A percentile compares a stretch with the other conserved stretches of the same genome.
phyloP scores from a whole-genome alignment of 495 filamentous ascomycete genomes.

The Venustampulla echinocandica region DNA sequence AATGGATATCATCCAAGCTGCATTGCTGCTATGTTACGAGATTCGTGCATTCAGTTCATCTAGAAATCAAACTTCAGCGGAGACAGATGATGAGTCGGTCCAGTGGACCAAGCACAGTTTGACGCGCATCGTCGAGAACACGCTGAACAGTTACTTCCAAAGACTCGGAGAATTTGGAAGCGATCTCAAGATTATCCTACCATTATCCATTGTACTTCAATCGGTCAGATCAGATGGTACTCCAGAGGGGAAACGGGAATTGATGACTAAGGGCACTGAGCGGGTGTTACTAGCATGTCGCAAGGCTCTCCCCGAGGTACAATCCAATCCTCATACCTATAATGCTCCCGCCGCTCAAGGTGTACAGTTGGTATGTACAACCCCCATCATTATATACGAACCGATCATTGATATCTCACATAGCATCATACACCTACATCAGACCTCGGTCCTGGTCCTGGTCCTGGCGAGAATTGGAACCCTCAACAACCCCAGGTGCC shows the following conservation, averaged over 20 bases:
- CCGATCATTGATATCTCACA: neutral
- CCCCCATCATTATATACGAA: neutral
- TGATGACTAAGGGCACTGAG: slow-evolving; percentile 16
- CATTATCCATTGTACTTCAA: slow-evolving; percentile 14
- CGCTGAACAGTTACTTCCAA: slow-evolving; percentile 12
- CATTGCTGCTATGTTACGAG: slow-evolving; percentile 15
- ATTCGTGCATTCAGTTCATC: slow-evolving; percentile 11
- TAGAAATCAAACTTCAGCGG: neutral
- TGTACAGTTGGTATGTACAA: neutral
- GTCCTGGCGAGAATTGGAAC: no score
- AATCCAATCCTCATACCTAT: neutral
- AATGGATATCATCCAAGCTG: slow-evolving; percentile 16
- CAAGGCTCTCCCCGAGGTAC: slow-evolving; percentile 4
- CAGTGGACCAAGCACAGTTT: slow-evolving; percentile 13
- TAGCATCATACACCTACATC: neutral
- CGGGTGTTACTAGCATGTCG: slow-evolving; percentile 14
- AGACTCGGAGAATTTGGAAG: slow-evolving; percentile 19
- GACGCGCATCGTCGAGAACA: slow-evolving; percentile 18
- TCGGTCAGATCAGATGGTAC: slow-evolving; percentile 14
- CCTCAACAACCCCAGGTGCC: neutral
- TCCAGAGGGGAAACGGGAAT: slow-evolving; percentile 7
- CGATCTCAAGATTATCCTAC: slow-evolving; percentile 19
- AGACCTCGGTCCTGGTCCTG: no score
- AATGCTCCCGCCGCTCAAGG: neutral
- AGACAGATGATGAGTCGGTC: neutral